Evolutionary conservation across 1,284 basidiomycete genomes (phyloP), one percentile per base, ranked within the genome.

Genomic region (Apiotrichum sp.): DNA sequence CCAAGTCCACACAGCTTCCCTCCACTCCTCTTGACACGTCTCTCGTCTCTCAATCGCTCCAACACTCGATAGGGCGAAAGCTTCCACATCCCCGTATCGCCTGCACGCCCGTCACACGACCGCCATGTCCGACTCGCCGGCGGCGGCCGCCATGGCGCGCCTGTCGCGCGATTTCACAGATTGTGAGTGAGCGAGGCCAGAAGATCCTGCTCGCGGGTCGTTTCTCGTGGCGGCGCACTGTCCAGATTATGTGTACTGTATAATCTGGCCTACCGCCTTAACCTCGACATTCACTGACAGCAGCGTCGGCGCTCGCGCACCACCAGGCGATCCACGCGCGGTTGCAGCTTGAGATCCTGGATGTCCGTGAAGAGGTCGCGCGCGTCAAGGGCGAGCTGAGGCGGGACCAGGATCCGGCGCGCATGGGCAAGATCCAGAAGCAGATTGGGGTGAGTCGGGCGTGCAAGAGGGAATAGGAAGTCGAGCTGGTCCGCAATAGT

Each of bases 361-460:
- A 71, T 46, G 56, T 69, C 35, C 66, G 73, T 52, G 76, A 78
- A n/a, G 87, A 93, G 76, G 85, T 95, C 41, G 80, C 84, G 51
- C 68, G 74, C 8, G 78, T 95, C 54, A 83, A 86, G 58, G 78
- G 76, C 36, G 84, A 89, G 68, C 74, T 95, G 52, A 80, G 81
- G 61, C 78, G 76, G 13, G 86, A 88, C 66, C 90, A 93, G 72
- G 87, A 91, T 72, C 88, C 88, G 22, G 82, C 83, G 52, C 81
- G 84, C 63, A 92, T 95, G 87, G 85, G 88, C 53, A 78, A 85
- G 47, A 90, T 95, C 53, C 92, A 97, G 72, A 87, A 88, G 71
- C 89, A 93, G 82, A 95, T 96, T 56, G 91, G 87, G 29, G 91
- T 95, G 64, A 63, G 78, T 44, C 2, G 36, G 22, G 8, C 3